Base-by-base conservation (phyloP, 2,329 filamentous ascomycete species). In the Lojkania enalia region DNA sequence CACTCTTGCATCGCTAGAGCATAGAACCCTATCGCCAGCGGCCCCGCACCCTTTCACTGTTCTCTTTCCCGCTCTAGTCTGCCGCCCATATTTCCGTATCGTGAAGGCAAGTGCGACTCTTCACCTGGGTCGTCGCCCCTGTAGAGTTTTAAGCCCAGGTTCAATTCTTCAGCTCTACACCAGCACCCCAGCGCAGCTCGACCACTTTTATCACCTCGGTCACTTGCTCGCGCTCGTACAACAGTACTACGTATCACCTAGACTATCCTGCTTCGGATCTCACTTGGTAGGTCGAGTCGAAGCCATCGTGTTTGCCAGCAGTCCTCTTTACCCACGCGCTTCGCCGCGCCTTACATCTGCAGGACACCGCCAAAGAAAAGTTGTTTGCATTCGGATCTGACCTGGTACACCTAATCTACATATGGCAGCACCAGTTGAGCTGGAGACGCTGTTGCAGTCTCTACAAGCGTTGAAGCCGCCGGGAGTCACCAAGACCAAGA, bases 381-480 rank as follows among this genome's bases (percentile, higher is more conserved):
- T 52, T 57, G 38, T 49, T 35, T 48, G 27, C 52, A 30, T n/a
- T 35, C 51, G 48, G 50, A 30, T 54, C 50, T 62, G 48, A 54
- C 42, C 54, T 51, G 59, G 44, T 53, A 48, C 42, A 50, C 46
- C 54, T 58, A 60, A 55, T 46, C 50, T 64, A 65, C 64, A 46
- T 60, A 75, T 75, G 71, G 87, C 89, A 69, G 84, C 88, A 74
- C 87, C 96, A 82, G 84, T 88, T 76, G 91, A 97, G 71, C 78
- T 99, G 74, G 92, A 95, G 74, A 80, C 84, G 64, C 86, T 88
- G 73, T 83, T 99, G 68, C 89, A 94, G 77, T 91, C 88, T 66
- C 91, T 99, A 85, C 86, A 92, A 64, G 80, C 81, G 57, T 79
- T 96, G 66, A 97, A 96, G 74, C 86, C 94, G 33, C 94, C 94